Evolutionary conservation across 208 protist genomes (phyloP).

Genomic region (Crithidia thermophila): DNA sequence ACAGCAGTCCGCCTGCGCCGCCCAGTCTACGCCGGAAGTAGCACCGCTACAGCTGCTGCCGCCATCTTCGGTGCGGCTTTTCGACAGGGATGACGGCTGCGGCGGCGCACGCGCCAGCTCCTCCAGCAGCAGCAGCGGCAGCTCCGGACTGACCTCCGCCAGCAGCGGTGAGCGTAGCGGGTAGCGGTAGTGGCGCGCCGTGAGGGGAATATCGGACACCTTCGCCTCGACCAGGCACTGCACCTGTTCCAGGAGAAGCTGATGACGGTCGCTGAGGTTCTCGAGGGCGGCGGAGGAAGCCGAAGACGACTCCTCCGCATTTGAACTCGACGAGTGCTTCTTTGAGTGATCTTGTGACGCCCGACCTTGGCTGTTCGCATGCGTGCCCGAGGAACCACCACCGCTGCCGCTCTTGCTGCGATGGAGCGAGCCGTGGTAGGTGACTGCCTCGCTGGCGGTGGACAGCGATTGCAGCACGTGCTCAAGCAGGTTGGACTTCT

Average conservation of each 20-base stretch:
- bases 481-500: slow-evolving; percentile 44
- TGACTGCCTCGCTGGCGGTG: slow-evolving; percentile 20
- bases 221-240: slow-evolving; percentile 72
- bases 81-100: not conserved
- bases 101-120: slow-evolving; percentile 24
- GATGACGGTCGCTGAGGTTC: slow-evolving; percentile 31
- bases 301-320: not conserved
- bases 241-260: slow-evolving; percentile 57
- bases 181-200: slow-evolving; percentile 48
- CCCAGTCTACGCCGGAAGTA: too few relatives aligned
- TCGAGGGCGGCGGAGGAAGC: not conserved
- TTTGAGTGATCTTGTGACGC: too few relatives aligned
- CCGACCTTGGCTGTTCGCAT: not conserved
- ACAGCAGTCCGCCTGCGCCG: slow-evolving; percentile 38
- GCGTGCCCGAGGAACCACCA: not conserved
- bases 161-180: slow-evolving; percentile 56
- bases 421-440: slow-evolving; percentile 18
- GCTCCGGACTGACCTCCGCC: slow-evolving; percentile 39
- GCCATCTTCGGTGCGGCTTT: not conserved
- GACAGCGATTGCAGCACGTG: slow-evolving; percentile 50
- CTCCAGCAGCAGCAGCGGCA: slow-evolving; percentile 51
- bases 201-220: slow-evolving; percentile 43
- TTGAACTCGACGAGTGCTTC: not conserved
- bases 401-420: not conserved
- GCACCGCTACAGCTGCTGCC: not conserved